Evolutionary conservation across 2,329 filamentous ascomycete species (phyloP).

Genomic region (Trichoderma hamatum): DNA sequence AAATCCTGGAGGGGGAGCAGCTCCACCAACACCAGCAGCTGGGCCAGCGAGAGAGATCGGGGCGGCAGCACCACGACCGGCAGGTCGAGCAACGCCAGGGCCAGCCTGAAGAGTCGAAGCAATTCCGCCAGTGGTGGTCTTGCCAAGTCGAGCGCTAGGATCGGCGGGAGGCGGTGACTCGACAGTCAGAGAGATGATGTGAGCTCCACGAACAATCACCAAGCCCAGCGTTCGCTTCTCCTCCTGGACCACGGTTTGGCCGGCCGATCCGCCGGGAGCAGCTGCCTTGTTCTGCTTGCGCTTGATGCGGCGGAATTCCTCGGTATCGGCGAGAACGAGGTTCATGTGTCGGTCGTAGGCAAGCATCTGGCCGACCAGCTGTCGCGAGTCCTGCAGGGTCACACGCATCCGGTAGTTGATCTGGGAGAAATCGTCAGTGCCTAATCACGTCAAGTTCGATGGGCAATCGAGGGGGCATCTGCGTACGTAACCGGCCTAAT

Average conservation of each 20-base stretch:
- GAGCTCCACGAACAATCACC: conserved; percentile 90
- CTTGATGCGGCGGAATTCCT: conserved; percentile 94
- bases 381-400: conserved; percentile 89
- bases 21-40: conserved; percentile 82
- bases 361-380: conserved; percentile 97
- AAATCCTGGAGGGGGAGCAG: conserved; percentile 63
- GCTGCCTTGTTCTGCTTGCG: conserved; percentile 75
- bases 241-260: conserved; percentile 80
- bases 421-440: conserved; percentile 49
- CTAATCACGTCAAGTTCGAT: background rate
- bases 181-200: conserved; percentile 92
- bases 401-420: conserved; percentile 99
- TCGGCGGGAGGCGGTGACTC: conserved; percentile 95
- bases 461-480: conserved; percentile 39
- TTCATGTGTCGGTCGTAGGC: conserved; percentile 99
- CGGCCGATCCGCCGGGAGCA: conserved; percentile 63
- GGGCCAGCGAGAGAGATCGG: conserved; percentile 80
- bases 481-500: conserved; percentile 72
- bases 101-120: conserved; percentile 76
- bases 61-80: conserved; percentile 75
- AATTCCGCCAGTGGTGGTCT: conserved; percentile 68
- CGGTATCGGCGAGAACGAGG: conserved; percentile 95
- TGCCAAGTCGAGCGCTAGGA: conserved; percentile 84
- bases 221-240: conserved; percentile 97
- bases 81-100: conserved; percentile 86